Conservation (phyloP, 208 protist species). For the Trypanosoma mega region DNA sequence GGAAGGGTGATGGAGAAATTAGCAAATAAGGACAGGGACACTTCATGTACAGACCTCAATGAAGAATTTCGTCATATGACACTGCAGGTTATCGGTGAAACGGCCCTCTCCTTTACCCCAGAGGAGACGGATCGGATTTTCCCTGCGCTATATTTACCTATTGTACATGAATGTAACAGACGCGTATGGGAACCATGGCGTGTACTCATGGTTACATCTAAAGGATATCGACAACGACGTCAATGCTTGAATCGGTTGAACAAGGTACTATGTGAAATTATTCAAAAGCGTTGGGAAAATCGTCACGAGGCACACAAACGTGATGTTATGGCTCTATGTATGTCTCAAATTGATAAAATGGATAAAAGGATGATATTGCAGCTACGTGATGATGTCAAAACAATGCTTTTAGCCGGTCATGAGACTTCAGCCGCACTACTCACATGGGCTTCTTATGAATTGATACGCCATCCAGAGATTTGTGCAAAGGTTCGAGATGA, state of each 20-base stretch:
- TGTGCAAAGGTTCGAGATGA: slow-evolving; percentile 58
- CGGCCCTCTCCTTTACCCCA: slow-evolving; percentile 67
- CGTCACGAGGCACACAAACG: slow-evolving; percentile 42
- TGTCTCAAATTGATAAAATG: slow-evolving; percentile 75
- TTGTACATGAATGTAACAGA: slow-evolving; percentile 90
- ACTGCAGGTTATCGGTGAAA: slow-evolving; percentile 87
- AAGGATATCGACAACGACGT: slow-evolving; percentile 64
- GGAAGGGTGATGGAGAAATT: slow-evolving; percentile 69
- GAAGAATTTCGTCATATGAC: slow-evolving; percentile 92
- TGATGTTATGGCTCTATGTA: slow-evolving; percentile 82
- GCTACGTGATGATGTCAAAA: slow-evolving; percentile 89
- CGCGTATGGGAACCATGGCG: slow-evolving; percentile 89
- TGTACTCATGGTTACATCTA: slow-evolving; percentile 72
- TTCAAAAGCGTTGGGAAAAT: slow-evolving; percentile 54
- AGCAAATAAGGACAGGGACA: slow-evolving; percentile 10
- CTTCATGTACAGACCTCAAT: slow-evolving; percentile 70
- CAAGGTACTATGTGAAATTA: slow-evolving; percentile 69
- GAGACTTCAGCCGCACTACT: slow-evolving; percentile 88
- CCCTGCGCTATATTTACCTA: slow-evolving; percentile 85
- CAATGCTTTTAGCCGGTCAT: slow-evolving; percentile 87
- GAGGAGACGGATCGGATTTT: slow-evolving; percentile 89
- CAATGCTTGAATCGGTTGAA: slow-evolving; percentile 76
- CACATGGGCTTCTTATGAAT: slow-evolving; percentile 91
- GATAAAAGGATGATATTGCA: slow-evolving; percentile 51
- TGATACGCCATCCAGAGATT: slow-evolving; percentile 62